Evolutionary conservation across 2,329 filamentous ascomycete genomes (phyloP).

Genomic region (Dactylellina haptotyla): DNA sequence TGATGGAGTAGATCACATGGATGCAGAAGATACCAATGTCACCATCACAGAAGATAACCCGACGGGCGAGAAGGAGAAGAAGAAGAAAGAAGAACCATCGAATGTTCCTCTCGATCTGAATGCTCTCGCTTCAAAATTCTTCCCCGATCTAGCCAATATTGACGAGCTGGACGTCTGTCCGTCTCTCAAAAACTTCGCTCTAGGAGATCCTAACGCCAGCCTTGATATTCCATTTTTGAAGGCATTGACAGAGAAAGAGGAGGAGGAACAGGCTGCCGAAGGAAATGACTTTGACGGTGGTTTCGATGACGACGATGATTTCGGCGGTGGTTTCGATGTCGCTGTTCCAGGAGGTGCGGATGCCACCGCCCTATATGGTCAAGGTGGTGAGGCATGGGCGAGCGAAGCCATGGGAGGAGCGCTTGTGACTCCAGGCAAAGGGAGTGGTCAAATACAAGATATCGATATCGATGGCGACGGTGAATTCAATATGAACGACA

Average conservation of each 20-base stretch:
- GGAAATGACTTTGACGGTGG: slow-evolving; percentile 72
- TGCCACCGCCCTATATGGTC: slow-evolving; percentile 80
- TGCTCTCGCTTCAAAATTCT: slow-evolving; percentile 80
- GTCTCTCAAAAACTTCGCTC: slow-evolving; percentile 90
- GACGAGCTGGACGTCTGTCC: slow-evolving; percentile 93
- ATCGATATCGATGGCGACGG: slow-evolving; percentile 67
- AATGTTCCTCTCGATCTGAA: slow-evolving; percentile 82
- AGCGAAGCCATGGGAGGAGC: slow-evolving; percentile 80
- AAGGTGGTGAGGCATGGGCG: slow-evolving; percentile 96
- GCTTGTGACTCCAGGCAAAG: slow-evolving; percentile 74
- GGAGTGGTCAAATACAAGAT: slow-evolving; percentile 65
- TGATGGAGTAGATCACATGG: slow-evolving; percentile 59
- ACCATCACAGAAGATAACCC: slow-evolving; percentile 59
- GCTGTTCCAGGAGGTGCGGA: slow-evolving; percentile 76
- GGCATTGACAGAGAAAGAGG: slow-evolving; percentile 78
- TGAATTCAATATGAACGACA: slow-evolving; percentile 72
- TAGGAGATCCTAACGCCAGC: slow-evolving; percentile 80
- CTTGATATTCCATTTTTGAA: slow-evolving; percentile 93
- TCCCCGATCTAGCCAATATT: slow-evolving; percentile 79
- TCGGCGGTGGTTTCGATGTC: slow-evolving; percentile 79
- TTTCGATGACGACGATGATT: slow-evolving; percentile 82
- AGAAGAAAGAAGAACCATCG: slow-evolving; percentile 61
- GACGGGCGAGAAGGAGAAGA: slow-evolving; percentile 63
- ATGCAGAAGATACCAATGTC: slow-evolving; percentile 58
- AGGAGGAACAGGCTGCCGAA: slow-evolving; percentile 62